Base-by-base conservation (phyloP, 805 yeast genomes). In the Candida jianshihensis region DNA sequence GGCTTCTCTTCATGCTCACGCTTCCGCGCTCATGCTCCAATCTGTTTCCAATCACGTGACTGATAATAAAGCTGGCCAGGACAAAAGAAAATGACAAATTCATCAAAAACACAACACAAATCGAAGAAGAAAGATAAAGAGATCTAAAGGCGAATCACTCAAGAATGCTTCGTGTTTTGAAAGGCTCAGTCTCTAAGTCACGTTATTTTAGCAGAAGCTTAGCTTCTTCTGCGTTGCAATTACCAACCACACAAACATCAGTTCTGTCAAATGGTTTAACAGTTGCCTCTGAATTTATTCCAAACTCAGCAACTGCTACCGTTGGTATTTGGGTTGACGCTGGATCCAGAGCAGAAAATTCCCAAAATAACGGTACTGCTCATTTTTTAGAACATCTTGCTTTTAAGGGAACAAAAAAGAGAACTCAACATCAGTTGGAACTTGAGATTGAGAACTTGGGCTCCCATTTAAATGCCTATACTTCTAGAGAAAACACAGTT, bases 321-420 rank as follows among this genome's bases (percentile, higher is more conserved):
- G 96, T 92, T 12, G 98, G 97, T 3, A 90, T 92, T 37, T 94
- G 96, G 90, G 88, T 92, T 43, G 96, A 92, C 62, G 96, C 98
- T 28, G 99, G 99, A 3, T 89, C 97, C 4, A 72, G 99, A 43
- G 97, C 97, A 4, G 99, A 92, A 61, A 81, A 78, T 51, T 68
- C 69, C 31, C 77, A 84, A 52, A 71, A 71, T 54, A 88, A 88
- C 49, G 99, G 99, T 33, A 89, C 97, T 7, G 99, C 99, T 0
- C 99, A 92, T 63, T 92, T 92, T 57, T 65, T 92, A 39, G 99
- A 92, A 61, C 99, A 92, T 62, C 68, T 92, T 54, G 95, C 97
- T 9, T 92, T 92, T 68, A 92, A 92, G 46, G 99, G 99, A 18
- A 92, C 99, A 12, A 61, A 70, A 36, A 71, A 70, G 38, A 74